phyloP scores from a whole-genome alignment of 345 rosid species.

The Capsella bursapastoris region DNA sequence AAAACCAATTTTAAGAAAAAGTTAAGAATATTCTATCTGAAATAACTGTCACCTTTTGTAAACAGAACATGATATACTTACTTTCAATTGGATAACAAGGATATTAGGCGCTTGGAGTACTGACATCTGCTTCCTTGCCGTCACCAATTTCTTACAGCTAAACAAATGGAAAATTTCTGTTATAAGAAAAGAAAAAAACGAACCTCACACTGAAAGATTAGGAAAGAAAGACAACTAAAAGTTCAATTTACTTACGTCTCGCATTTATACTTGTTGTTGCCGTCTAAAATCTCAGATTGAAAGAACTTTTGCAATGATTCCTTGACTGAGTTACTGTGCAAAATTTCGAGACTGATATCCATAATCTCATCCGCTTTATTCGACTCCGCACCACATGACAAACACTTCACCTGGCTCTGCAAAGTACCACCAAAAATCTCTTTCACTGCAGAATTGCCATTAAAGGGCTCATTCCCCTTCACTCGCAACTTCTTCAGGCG shows the following conservation, averaged over 20 bases:
- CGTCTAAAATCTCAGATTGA: conserved; percentile 89
- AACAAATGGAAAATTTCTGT: conserved; percentile 45
- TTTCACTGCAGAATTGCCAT: conserved; percentile 65
- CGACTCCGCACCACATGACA: conserved; percentile 82
- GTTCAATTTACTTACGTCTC: conserved; percentile 63
- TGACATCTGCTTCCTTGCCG: conserved; percentile 97
- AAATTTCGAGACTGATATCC: conserved; percentile 93
- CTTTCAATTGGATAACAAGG: conserved; percentile 95
- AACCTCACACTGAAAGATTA: neutral
- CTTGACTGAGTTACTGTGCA: conserved; percentile 65
- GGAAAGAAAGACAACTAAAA: neutral
- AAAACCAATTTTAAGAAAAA: conserved; percentile 21
- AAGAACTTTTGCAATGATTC: conserved; percentile 93
- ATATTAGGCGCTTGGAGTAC: conserved; percentile 86
- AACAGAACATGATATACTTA: conserved; percentile 37
- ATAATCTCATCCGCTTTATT: conserved; percentile 96
- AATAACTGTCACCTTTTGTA: neutral
- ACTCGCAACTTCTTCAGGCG: conserved; percentile 78
- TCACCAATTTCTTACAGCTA: conserved; percentile 95
- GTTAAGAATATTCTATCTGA: conserved; percentile 5
- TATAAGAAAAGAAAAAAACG: neutral
- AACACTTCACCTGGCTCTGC: conserved; percentile 97
- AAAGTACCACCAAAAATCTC: conserved; percentile 94
- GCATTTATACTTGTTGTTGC: conserved; percentile 89
- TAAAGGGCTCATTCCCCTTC: conserved; percentile 48